phyloP scores from a whole-genome alignment of 805 yeast genomes.

The Sungouiella thailandica region DNA sequence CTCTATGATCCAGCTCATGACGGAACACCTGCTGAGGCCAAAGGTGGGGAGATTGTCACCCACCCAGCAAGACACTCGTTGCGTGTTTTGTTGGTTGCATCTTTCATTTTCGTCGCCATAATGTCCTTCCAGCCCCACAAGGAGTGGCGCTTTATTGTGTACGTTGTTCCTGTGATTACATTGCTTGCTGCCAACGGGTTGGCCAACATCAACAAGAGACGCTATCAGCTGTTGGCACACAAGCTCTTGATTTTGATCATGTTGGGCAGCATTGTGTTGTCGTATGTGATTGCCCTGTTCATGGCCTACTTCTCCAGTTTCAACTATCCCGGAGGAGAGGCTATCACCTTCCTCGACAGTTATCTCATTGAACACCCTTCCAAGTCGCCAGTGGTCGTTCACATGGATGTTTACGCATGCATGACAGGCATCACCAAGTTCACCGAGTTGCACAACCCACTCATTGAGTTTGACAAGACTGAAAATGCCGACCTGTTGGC shows the following conservation, averaged over 20 bases:
- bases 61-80: slow-evolving; percentile 32
- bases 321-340: slow-evolving; percentile 90
- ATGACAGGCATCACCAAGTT: slow-evolving; percentile 85
- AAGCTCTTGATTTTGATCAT: slow-evolving; percentile 24
- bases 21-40: slow-evolving; percentile 17
- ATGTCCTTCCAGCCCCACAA: slow-evolving; percentile 87
- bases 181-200: slow-evolving; percentile 62
- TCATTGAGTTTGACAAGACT: slow-evolving; percentile 65
- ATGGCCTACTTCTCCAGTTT: slow-evolving; percentile 60
- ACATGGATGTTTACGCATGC: slow-evolving; percentile 74
- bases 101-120: slow-evolving; percentile 50
- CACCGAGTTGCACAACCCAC: slow-evolving; percentile 47
- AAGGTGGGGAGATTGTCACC: slow-evolving; percentile 14
- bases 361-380: slow-evolving; percentile 20
- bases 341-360: slow-evolving; percentile 51
- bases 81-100: slow-evolving; percentile 45
- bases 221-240: slow-evolving; percentile 14
- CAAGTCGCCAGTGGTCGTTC: slow-evolving; percentile 39
- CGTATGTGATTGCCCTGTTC: slow-evolving; percentile 38
- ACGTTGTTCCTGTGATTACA: slow-evolving; percentile 65
- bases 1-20: slow-evolving; percentile 41
- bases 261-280: slow-evolving; percentile 16
- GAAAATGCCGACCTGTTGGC: slow-evolving; percentile 44
- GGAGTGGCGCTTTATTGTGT: slow-evolving; percentile 88
- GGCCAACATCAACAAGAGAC: slow-evolving; percentile 20